Conservation (phyloP, 176 grass and related monocot genomes). For the Zoysia pacifica region DNA sequence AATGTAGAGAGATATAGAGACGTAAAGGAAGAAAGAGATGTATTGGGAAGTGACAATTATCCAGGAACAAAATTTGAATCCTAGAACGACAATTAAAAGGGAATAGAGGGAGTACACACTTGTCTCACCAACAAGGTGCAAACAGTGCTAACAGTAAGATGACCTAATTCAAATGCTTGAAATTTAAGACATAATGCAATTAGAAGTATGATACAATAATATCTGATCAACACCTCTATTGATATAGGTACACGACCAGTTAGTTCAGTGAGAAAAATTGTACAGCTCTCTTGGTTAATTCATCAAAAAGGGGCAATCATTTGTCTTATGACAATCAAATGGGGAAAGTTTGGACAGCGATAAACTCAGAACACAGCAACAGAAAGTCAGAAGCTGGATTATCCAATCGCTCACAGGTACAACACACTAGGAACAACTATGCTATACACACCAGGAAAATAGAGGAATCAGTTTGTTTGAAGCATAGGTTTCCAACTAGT, state of each 20-base stretch:
- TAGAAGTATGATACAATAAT: background rate
- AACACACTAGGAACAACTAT: conserved; percentile 1
- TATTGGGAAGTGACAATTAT: too few species aligned
- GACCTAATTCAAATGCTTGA: conserved; percentile 1
- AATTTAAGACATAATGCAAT: background rate
- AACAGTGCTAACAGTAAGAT: conserved; percentile 4
- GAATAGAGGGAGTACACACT: background rate
- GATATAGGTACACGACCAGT: background rate
- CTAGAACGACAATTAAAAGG: too few species aligned
- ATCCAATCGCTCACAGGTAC: conserved; percentile 7
- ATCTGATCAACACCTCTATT: background rate
- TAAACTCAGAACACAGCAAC: conserved; percentile 7
- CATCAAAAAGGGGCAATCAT: too few species aligned
- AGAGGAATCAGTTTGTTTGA: background rate
- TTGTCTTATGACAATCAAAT: background rate
- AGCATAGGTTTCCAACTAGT: background rate
- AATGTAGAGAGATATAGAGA: too few species aligned
- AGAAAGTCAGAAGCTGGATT: background rate
- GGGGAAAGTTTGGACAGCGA: background rate
- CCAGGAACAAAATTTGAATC: too few species aligned
- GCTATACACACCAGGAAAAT: background rate
- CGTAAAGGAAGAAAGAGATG: too few species aligned
- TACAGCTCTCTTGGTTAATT: background rate
- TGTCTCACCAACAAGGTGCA: conserved; percentile 16
- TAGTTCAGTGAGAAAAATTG: background rate